These are phyloP conservation scores for Dendrobium nobile DNA, from an alignment of 106 monocot species.

Conservation along the genomic window DNA sequence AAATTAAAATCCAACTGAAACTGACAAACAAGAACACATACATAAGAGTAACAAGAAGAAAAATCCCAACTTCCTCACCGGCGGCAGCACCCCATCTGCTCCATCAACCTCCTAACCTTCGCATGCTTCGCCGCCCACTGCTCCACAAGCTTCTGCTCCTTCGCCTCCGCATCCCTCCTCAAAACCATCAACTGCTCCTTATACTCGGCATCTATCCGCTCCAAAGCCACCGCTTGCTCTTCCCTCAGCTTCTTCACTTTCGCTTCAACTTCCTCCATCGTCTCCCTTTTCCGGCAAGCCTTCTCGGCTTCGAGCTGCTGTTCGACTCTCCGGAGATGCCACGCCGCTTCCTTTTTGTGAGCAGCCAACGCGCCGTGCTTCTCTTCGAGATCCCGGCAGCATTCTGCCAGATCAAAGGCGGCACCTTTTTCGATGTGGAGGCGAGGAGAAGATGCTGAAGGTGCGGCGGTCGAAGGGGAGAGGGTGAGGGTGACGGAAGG, in stretches of 20 bases:
- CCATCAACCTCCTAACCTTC: conserved; percentile 41
- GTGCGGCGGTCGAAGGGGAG: conserved; percentile 16
- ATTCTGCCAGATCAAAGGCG: conserved; percentile 40
- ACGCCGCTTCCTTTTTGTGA: conserved; percentile 69
- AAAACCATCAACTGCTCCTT: conserved; percentile 51
- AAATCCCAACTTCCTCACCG: background rate
- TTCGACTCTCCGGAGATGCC: conserved; percentile 74
- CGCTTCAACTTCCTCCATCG: conserved; percentile 71
- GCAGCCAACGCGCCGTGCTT: conserved; percentile 54
- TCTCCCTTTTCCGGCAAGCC: conserved; percentile 58
- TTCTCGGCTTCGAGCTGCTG: conserved; percentile 82
- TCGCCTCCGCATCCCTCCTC: conserved; percentile 62
- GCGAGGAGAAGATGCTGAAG: background rate
- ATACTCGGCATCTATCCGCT: conserved; percentile 68
- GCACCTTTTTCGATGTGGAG: background rate
- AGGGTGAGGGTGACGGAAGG: conserved; percentile 30
- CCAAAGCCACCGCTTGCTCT: conserved; percentile 45
- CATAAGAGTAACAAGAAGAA: too few relatives aligned
- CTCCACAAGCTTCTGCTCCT: conserved; percentile 83
- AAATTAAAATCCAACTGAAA: too few relatives aligned
- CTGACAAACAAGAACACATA: too few relatives aligned
- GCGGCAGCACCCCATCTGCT: conserved; percentile 36
- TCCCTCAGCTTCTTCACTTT: conserved; percentile 59
- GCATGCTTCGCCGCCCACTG: conserved; percentile 79
- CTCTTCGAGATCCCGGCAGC: conserved; percentile 71